These are phyloP conservation scores for Miscanthus lutarioriparius DNA, from an alignment of 176 grass and related monocot species.

Conservation along the genomic window DNA sequence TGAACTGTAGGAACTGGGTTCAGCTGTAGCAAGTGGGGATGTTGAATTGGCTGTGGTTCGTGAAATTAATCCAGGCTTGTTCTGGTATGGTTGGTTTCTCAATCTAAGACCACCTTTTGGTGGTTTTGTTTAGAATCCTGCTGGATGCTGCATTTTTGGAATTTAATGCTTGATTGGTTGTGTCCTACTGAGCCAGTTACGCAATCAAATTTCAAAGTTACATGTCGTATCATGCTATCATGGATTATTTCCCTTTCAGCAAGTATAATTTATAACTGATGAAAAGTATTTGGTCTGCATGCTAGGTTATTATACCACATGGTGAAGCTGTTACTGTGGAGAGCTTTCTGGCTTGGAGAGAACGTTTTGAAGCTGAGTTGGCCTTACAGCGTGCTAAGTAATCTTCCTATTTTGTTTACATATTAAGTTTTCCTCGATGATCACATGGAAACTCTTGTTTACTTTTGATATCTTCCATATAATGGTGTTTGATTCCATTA, in stretches of 20 bases:
- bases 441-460: slow-evolving; percentile 27
- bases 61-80: background rate
- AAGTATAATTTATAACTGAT: slow-evolving; percentile 24
- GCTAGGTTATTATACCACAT: slow-evolving; percentile 90
- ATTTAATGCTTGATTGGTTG: background rate
- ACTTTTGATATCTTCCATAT: background rate
- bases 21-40: background rate
- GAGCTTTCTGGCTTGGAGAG: slow-evolving; percentile 96
- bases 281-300: slow-evolving; percentile 27
- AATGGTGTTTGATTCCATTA: slow-evolving; percentile 1
- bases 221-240: background rate
- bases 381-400: slow-evolving; percentile 94
- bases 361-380: slow-evolving; percentile 95
- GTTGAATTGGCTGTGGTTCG: background rate
- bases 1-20: slow-evolving; percentile 1
- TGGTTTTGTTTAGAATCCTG: background rate
- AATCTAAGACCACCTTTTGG: background rate
- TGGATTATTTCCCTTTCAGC: background rate
- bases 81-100: background rate
- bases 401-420: slow-evolving; percentile 37
- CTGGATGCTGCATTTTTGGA: slow-evolving; percentile 14
- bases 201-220: background rate
- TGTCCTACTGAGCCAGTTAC: background rate
- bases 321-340: slow-evolving; percentile 93
- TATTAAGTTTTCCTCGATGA: slow-evolving; percentile 9